These are phyloP conservation scores for Epichloe uncinata DNA, from an alignment of 2,329 filamentous ascomycete genomes.

Conservation along the genomic window DNA sequence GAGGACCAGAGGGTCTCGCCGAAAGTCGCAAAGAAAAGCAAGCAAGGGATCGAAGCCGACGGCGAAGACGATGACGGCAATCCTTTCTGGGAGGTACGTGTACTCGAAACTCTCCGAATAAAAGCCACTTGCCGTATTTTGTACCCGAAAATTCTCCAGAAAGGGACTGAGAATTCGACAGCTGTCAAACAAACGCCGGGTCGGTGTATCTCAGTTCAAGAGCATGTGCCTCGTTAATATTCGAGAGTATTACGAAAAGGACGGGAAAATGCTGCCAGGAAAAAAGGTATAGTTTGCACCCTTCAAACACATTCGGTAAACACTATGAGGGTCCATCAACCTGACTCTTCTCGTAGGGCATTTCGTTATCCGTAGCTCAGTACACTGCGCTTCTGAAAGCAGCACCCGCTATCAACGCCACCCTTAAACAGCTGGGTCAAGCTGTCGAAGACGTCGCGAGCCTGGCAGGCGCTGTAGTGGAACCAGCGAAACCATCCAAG, in stretches of 20 bases:
- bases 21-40: slow-evolving; percentile 35
- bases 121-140: neutral
- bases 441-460: slow-evolving; percentile 22
- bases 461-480: slow-evolving; percentile 14
- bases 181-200: slow-evolving; percentile 60
- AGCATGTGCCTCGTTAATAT: slow-evolving; percentile 61
- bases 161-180: slow-evolving; percentile 21
- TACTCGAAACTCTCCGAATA: neutral
- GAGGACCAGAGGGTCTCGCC: slow-evolving; percentile 17
- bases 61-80: slow-evolving; percentile 34
- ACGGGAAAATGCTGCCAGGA: slow-evolving; percentile 62
- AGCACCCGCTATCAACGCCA: slow-evolving; percentile 45
- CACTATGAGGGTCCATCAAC: no score
- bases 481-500: slow-evolving; percentile 17
- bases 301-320: neutral
- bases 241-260: slow-evolving; percentile 80
- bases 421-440: slow-evolving; percentile 36
- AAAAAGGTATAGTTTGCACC: slow-evolving; percentile 56
- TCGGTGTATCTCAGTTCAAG: slow-evolving; percentile 70
- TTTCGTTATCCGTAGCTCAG: slow-evolving; percentile 51
- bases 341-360: slow-evolving; percentile 36
- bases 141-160: neutral
- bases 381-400: slow-evolving; percentile 42
- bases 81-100: slow-evolving; percentile 41
- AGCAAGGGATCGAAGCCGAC: slow-evolving; percentile 17